Evolutionary conservation across 2,329 filamentous ascomycete genomes (phyloP), one percentile per base, ranked within the genome.

Genomic region (Claviceps purpurea): DNA sequence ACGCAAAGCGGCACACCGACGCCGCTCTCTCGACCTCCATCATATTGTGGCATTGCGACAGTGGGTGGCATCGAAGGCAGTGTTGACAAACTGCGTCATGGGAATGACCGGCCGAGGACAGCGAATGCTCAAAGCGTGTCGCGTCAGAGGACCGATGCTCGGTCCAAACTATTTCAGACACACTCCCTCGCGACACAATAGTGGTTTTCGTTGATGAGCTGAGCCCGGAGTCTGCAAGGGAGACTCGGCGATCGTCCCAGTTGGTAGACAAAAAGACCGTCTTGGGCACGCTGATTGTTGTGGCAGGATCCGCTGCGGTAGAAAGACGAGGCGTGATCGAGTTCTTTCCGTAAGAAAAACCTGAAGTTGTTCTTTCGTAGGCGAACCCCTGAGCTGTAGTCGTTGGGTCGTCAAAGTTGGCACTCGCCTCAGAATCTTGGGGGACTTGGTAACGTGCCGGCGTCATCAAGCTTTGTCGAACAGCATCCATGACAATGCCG

Each of bases 231-330:
- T 45, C 40, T 8, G 42, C n/a, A n/a, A 24, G 34, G n/a, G 50
- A 52, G 5, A 40, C 18, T 14, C 49, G n/a, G 26, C 34, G 13
- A 18, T 24, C 44, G 14, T 43, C 41, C 50, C 47, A 52, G 5
- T 50, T 47, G 3, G 53, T 51, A 13, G 54, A 58, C 6, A 65
- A 54, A 37, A 66, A 67, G 1, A 62, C 60, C 11, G 65, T 62
- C 39, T 55, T 58, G 5, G 67, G 65, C 24, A 63, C 22, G 52
- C 58, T 68, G 43, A 69, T 61, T 0, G 66, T 70, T 1, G 63
- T 68, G 4, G 63, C 62, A 45, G 66, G 62, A 43, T 66, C 64
- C 16, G 60, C 60, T 10, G 52, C 46, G 6, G 55, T 57, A 5
- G 58, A 56, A 18, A 56, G 55, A 8, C 58, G 59, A 5, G 60